phyloP scores from a whole-genome alignment of 2,329 filamentous ascomycete genomes.

The Monosporascus sp. region DNA sequence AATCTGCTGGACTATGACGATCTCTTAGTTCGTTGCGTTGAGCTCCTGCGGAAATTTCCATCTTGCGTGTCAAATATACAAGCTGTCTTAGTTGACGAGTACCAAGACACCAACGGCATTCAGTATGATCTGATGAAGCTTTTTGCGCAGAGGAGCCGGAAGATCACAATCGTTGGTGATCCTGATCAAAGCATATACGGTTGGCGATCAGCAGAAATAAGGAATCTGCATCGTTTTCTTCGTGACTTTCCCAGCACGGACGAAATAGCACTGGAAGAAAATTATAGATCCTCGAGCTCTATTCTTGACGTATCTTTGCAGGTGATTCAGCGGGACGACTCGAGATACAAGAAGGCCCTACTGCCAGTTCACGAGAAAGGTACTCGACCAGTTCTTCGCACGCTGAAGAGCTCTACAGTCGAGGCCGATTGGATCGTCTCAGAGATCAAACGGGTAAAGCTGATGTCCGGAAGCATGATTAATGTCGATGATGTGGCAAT shows the following conservation, averaged over 20 bases:
- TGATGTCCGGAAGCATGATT: slow-evolving; percentile 69
- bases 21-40: slow-evolving; percentile 74
- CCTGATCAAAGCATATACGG: slow-evolving; percentile 98
- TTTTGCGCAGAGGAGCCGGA: slow-evolving; percentile 64
- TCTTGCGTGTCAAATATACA: slow-evolving; percentile 85
- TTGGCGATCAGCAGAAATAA: slow-evolving; percentile 87
- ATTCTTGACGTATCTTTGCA: slow-evolving; percentile 76
- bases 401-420: slow-evolving; percentile 59
- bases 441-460: slow-evolving; percentile 67
- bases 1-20: slow-evolving; percentile 95
- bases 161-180: slow-evolving; percentile 94
- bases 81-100: slow-evolving; percentile 91
- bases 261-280: slow-evolving; percentile 83
- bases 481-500: slow-evolving; percentile 76
- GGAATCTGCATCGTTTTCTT: slow-evolving; percentile 76
- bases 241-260: slow-evolving; percentile 71
- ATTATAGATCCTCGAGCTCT: slow-evolving; percentile 84
- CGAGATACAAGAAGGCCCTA: slow-evolving; percentile 73
- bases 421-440: slow-evolving; percentile 87
- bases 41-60: slow-evolving; percentile 68
- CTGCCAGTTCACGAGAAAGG: slow-evolving; percentile 76
- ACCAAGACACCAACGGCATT: slow-evolving; percentile 92
- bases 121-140: slow-evolving; percentile 93
- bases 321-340: slow-evolving; percentile 85
- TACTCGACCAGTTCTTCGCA: slow-evolving; percentile 73